These are phyloP conservation scores for Colletotrichum trifolii DNA, from an alignment of 2,329 filamentous ascomycete genomes.

Conservation along the genomic window DNA sequence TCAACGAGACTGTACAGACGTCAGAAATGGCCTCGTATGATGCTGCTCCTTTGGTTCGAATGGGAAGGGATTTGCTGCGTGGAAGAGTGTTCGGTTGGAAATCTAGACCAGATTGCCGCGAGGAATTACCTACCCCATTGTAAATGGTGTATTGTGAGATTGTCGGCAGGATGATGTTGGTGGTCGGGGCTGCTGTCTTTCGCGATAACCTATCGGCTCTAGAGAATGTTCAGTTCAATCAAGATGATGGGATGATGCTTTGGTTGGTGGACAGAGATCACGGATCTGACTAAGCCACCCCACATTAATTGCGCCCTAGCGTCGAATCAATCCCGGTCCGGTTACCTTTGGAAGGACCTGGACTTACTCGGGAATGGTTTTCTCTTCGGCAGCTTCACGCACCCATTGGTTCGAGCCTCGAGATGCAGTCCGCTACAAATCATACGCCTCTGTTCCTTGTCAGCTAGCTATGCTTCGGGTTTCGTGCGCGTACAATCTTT, in stretches of 20 bases:
- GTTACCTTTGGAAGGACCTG: slow-evolving; percentile 20
- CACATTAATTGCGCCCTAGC: neutral
- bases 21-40: slow-evolving; percentile 42
- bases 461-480: slow-evolving; percentile 31
- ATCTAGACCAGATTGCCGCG: neutral
- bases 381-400: neutral
- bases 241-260: slow-evolving; percentile 32
- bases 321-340: slow-evolving; percentile 22
- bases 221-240: slow-evolving; percentile 40
- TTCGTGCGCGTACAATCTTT: neutral
- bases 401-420: slow-evolving; percentile 3
- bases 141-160: slow-evolving; percentile 44
- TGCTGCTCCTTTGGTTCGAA: neutral
- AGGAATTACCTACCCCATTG: slow-evolving; percentile 52
- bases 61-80: slow-evolving; percentile 39
- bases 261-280: slow-evolving; percentile 27
- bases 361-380: neutral
- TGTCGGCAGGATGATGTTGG: slow-evolving; percentile 39
- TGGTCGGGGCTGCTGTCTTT: slow-evolving; percentile 34
- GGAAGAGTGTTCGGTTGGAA: neutral
- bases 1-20: slow-evolving; percentile 66
- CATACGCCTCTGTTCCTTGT: slow-evolving; percentile 5
- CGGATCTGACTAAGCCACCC: slow-evolving; percentile 26
- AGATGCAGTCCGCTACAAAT: slow-evolving; percentile 21
- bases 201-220: slow-evolving; percentile 41